Evolutionary conservation across 2,329 filamentous ascomycete genomes (phyloP).

Genomic region (Aspergillus costaricaensis): DNA sequence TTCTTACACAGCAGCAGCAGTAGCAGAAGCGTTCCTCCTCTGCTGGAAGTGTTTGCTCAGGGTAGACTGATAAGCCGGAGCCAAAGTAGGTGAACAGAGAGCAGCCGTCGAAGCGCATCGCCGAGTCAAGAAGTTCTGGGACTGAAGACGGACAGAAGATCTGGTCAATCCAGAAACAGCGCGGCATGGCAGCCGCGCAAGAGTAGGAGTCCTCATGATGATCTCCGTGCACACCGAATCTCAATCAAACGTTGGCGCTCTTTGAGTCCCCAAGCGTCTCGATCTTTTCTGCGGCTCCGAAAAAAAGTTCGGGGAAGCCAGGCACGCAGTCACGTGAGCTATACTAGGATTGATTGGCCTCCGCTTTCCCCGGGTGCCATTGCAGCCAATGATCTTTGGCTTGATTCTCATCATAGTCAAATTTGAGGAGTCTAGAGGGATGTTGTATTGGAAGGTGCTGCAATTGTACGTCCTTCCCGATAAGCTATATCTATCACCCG

Average conservation of each 20-base stretch:
- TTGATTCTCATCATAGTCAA: background rate
- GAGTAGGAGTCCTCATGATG: conserved; percentile 45
- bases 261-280: conserved; percentile 24
- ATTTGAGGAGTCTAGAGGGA: background rate
- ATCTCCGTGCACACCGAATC: conserved; percentile 29
- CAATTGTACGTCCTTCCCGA: background rate
- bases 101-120: conserved; percentile 44
- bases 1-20: conserved; percentile 49
- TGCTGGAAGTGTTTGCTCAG: conserved; percentile 46
- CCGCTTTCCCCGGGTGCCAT: conserved; percentile 14
- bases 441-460: background rate
- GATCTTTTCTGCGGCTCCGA: conserved; percentile 29
- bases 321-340: conserved; percentile 36
- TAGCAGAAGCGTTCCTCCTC: conserved; percentile 45
- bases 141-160: conserved; percentile 36
- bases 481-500: background rate
- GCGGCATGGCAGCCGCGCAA: conserved; percentile 43
- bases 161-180: conserved; percentile 40
- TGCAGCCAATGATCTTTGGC: background rate
- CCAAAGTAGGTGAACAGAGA: conserved; percentile 36
- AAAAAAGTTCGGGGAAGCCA: conserved; percentile 44
- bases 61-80: conserved; percentile 38
- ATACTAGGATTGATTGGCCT: conserved; percentile 14
- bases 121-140: conserved; percentile 39
- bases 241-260: conserved; percentile 27